Base-by-base conservation (phyloP, 2,329 filamentous ascomycete species). In the Cordyceps javanica region DNA sequence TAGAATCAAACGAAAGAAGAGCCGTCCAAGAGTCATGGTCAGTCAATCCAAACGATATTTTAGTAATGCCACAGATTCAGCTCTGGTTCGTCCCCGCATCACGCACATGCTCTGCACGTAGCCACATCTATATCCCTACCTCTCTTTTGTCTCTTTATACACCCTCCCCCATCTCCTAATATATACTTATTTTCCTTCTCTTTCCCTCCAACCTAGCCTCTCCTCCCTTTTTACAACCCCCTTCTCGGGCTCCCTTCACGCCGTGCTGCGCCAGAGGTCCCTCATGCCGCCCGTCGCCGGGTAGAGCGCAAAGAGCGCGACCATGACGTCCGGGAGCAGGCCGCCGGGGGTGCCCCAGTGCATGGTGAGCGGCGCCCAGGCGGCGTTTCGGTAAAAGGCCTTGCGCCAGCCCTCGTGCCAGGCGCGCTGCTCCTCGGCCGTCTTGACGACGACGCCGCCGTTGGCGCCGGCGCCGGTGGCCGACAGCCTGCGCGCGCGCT, bases 321-420 rank as follows among this genome's bases (percentile, higher is more conserved):
- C 66, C 3, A 68, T 63, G 28, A 72, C 60, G 44, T 80, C 77
- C 36, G 70, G 69, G 55, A 81, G 63, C 39, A 70, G 64, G 7
- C 89, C 90, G 58, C 82, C 75, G 60, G 89, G 84, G 41, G 87
- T 70, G 66, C 90, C 88, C 87, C 89, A 96, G 75, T 97, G 91
- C 26, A 93, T 67, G 60, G 90, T 93, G 69, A 96, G 76, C 32
- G 92, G 91, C 57, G 89, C 84, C 85, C 90, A 96, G 32, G 88
- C 85, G 61, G 83, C 68, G 72, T 91, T 91, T 42, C 86, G 81
- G 21, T 85, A 76, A 55, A 93, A 73, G 67, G 86, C 82, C 67
- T 80, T 83, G 77, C 81, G 86, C 82, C 83, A 91, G 60, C 74
- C 68, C 13, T 63, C 67, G 44, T 65, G 65, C 74, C 81, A 83